Percentiles rank a stretch among this genome's conserved stretches.
Evolutionary conservation across 495 filamentous ascomycete genomes (phyloP).

Genomic region (Clavariopsis aquatica): DNA sequence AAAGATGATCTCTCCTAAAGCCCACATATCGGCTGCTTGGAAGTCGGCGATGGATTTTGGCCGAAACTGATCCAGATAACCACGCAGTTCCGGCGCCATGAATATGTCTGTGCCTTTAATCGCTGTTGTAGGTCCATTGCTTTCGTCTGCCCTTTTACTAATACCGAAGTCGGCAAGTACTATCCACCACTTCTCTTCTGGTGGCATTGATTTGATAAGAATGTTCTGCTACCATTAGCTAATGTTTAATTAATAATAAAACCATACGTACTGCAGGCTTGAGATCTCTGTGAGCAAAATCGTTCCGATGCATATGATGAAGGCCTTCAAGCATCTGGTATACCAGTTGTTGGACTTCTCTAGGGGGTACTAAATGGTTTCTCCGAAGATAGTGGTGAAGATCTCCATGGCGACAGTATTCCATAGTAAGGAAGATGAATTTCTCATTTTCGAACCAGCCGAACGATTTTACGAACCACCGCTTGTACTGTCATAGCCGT

Average conservation of each 20-base stretch:
- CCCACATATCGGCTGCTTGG: conserved; percentile 18
- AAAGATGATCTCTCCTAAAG: conserved; percentile 25
- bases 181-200: conserved; percentile 34
- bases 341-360: conserved; percentile 23
- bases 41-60: neutral
- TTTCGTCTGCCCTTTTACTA: conserved; percentile 35
- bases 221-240: conserved; percentile 30
- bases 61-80: conserved; percentile 3
- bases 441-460: conserved; percentile 29
- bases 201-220: conserved; percentile 19
- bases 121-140: conserved; percentile 12
- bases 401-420: conserved; percentile 44
- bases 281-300: conserved; percentile 41
- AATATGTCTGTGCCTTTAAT: conserved; percentile 34
- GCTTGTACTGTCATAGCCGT: conserved; percentile 22
- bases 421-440: conserved; percentile 24
- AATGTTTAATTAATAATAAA: neutral
- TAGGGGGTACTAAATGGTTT: conserved; percentile 2
- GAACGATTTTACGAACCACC: conserved; percentile 29
- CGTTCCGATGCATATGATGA: conserved; percentile 34
- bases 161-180: conserved; percentile 39
- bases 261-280: conserved; percentile 26
- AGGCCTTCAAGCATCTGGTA: conserved; percentile 35
- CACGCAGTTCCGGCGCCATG: conserved; percentile 40
- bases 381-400: conserved; percentile 23